Conservation (phyloP, 2,329 filamentous ascomycete genomes). For the Ilyonectria destructans region DNA sequence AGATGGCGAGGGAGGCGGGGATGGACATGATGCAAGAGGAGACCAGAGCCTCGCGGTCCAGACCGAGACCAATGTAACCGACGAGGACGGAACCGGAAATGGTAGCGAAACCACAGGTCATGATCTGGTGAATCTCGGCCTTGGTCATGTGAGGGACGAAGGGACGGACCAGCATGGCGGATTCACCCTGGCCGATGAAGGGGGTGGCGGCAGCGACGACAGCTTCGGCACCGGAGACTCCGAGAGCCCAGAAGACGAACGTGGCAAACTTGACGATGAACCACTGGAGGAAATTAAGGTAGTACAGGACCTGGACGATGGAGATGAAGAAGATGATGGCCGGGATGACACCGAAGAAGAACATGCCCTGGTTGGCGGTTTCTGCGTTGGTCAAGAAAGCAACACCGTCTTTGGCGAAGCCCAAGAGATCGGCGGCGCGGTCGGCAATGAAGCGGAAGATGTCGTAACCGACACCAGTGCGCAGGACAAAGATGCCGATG, state of each 20-base stretch:
- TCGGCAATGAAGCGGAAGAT: slow-evolving; percentile 92
- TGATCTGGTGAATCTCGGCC: slow-evolving; percentile 92
- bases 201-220: slow-evolving; percentile 93
- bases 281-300: slow-evolving; percentile 89
- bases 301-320: slow-evolving; percentile 89
- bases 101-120: slow-evolving; percentile 93
- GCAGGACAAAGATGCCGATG: slow-evolving; percentile 89
- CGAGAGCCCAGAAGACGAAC: slow-evolving; percentile 93
- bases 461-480: slow-evolving; percentile 85
- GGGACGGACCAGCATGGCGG: slow-evolving; percentile 90
- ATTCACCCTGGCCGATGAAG: slow-evolving; percentile 96
- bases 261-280: slow-evolving; percentile 88
- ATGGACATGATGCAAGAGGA: slow-evolving; percentile 98
- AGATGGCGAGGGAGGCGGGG: slow-evolving; percentile 89
- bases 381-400: slow-evolving; percentile 71
- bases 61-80: slow-evolving; percentile 86
- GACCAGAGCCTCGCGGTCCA: slow-evolving; percentile 88
- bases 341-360: slow-evolving; percentile 86
- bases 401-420: slow-evolving; percentile 82
- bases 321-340: slow-evolving; percentile 97
- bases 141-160: slow-evolving; percentile 89
- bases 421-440: slow-evolving; percentile 81
- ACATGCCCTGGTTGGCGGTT: slow-evolving; percentile 72
- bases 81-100: slow-evolving; percentile 92
- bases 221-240: slow-evolving; percentile 92